These are phyloP conservation scores for Eutypa lata DNA, from an alignment of 2,329 filamentous ascomycete species.

Conservation along the genomic window DNA sequence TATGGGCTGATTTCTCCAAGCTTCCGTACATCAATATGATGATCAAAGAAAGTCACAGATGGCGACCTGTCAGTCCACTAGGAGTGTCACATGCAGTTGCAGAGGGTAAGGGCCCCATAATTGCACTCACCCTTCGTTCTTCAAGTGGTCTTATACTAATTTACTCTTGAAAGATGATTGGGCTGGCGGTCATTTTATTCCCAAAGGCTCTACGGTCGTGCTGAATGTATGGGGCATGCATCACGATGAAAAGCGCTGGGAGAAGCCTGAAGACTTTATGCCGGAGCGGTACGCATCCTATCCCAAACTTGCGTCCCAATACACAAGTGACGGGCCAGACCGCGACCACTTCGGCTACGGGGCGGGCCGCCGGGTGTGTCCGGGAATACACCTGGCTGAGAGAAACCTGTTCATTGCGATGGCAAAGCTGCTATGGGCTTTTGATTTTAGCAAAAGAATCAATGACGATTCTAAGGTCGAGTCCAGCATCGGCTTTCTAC, in stretches of 20 bases:
- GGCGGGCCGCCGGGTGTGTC: conserved; percentile 44
- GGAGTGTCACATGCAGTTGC: conserved; percentile 35
- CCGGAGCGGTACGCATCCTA: conserved; percentile 22
- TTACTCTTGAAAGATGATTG: conserved; percentile 29
- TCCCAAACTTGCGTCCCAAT: conserved; percentile 33
- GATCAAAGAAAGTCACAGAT: conserved; percentile 40
- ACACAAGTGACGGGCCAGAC: conserved; percentile 20
- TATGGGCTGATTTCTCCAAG: conserved; percentile 32
- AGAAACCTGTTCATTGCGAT: conserved; percentile 41
- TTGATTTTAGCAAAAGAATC: conserved; percentile 19
- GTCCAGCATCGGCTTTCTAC: conserved; percentile 11
- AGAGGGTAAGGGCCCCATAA: conserved; percentile 6
- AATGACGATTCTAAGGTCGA: conserved; percentile 4
- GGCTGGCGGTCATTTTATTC: conserved; percentile 37
- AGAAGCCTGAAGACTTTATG: conserved; percentile 28
- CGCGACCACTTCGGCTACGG: conserved; percentile 47
- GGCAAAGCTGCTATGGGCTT: no score
- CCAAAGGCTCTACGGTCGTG: conserved; percentile 35
- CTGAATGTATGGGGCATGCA: conserved; percentile 35
- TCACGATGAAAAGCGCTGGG: conserved; percentile 20
- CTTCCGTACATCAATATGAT: conserved; percentile 39
- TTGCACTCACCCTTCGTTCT: no score
- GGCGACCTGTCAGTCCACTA: conserved; percentile 34
- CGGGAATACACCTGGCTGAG: conserved; percentile 48
- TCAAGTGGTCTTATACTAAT: background rate